Evolutionary conservation across 441 rosid genomes (phyloP).

Genomic region (Erodium moschatum): DNA sequence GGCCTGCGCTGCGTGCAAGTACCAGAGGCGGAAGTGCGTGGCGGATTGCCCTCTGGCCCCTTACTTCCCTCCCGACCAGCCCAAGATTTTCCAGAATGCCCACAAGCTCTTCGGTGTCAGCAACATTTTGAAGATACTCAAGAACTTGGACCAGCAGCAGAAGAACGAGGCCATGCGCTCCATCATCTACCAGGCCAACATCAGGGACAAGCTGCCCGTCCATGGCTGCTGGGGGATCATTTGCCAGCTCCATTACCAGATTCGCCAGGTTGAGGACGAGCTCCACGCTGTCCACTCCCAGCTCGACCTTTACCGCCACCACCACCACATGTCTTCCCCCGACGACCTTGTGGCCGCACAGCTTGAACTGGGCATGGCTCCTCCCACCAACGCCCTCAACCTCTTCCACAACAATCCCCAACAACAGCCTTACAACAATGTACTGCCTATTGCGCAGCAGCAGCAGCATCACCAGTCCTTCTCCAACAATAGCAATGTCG

Average conservation of each 20-base stretch:
- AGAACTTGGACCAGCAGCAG: slow-evolving; percentile 37
- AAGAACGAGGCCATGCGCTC: slow-evolving; percentile 66
- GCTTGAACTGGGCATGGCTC: slow-evolving; percentile 68
- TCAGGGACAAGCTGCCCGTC: slow-evolving; percentile 67
- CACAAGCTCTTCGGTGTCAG: slow-evolving; percentile 73
- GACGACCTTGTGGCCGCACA: slow-evolving; percentile 50
- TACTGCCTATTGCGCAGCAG: background rate
- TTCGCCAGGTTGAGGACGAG: slow-evolving; percentile 49
- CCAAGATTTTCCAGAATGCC: slow-evolving; percentile 59
- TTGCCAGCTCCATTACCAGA: slow-evolving; percentile 35
- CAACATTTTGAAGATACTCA: slow-evolving; percentile 52
- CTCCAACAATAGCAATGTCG: slow-evolving; percentile 24
- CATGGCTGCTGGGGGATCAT: slow-evolving; percentile 65
- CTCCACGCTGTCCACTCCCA: slow-evolving; percentile 41
- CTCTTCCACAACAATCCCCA: slow-evolving; percentile 27
- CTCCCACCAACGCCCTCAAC: slow-evolving; percentile 34
- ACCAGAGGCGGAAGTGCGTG: slow-evolving; percentile 62
- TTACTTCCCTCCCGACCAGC: slow-evolving; percentile 68
- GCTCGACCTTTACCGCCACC: slow-evolving; percentile 46
- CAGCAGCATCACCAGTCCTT: slow-evolving; percentile 17
- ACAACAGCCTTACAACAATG: slow-evolving; percentile 19
- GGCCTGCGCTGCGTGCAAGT: slow-evolving; percentile 91
- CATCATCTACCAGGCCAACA: slow-evolving; percentile 55
- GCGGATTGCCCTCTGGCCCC: slow-evolving; percentile 62
- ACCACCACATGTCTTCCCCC: slow-evolving; percentile 20